Evolutionary conservation across 306 rosid species (phyloP).

Genomic region (Styphnolobium japonicum): DNA sequence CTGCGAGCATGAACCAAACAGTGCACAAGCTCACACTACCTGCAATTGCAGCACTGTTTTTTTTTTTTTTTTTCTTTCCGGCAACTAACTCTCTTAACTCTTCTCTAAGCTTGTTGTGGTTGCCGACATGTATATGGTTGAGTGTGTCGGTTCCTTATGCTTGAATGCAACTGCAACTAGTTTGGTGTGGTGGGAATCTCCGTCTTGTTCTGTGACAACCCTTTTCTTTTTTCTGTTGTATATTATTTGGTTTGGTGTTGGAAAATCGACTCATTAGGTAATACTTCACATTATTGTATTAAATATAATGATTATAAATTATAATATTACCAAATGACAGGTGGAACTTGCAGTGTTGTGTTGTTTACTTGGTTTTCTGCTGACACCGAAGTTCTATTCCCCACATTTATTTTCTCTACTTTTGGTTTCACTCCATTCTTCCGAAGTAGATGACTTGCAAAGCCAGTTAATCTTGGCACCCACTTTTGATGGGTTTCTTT

Average conservation of each 20-base stretch:
- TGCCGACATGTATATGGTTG: conserved; percentile 53
- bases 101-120: conserved; percentile 40
- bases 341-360: neutral
- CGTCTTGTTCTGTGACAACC: conserved; percentile 6
- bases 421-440: no score
- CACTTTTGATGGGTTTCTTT: neutral
- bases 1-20: conserved; percentile 11
- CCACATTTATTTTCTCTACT: no score
- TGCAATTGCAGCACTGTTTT: no score
- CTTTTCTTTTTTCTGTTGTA: neutral
- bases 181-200: conserved; percentile 52
- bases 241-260: conserved; percentile 23
- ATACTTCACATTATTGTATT: conserved; percentile 17
- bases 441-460: conserved; percentile 24
- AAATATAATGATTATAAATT: neutral
- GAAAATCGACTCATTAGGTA: conserved; percentile 34
- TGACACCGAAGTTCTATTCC: neutral
- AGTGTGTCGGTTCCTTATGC: conserved; percentile 54
- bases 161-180: conserved; percentile 53
- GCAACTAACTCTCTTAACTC: neutral
- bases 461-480: neutral
- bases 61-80: neutral
- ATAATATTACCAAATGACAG: neutral
- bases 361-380: neutral
- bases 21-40: no score